Evolutionary conservation across 176 grass and related monocot species (phyloP), one percentile per base, ranked within the genome.

Genomic region (Tillandsia leiboldiana): DNA sequence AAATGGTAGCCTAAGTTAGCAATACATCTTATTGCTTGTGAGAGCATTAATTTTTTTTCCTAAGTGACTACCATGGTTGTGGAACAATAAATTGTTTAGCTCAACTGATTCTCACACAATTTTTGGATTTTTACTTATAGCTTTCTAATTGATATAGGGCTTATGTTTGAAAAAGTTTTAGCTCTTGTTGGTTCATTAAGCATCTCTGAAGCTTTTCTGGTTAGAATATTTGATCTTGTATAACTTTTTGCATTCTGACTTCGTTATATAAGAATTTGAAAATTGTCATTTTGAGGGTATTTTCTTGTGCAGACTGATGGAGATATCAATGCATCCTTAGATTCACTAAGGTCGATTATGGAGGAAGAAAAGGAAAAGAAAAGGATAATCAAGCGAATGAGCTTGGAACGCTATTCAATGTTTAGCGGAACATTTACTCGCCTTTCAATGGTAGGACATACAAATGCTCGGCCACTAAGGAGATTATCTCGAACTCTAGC

Each of bases 311-410:
- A 82, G 47, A 65, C 71, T 67, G 61, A 74, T 49, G 75, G 72
- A 74, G 72, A 77, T 82, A 87, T 91, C n/a, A 63, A 72, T 73
- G 79, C 75, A 29, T 87, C 88, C 49, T 72, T 87, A 53, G 71
- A 91, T 77, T 91, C 84, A 70, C 68, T 91, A 64, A 87, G 65
- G 75, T 61, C 74, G 50, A 84, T 91, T 64, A 91, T 87, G 81
- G 88, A 87, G 17, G 79, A 87, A 66, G 88, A 91, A 67, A 78
- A 75, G 22, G 78, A 49, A 67, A 79, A 82, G 70, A 87, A 78
- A 79, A 82, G 72, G 49, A 71, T 73, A 65, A 70, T 71, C 64
- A 82, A 81, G 58, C 72, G 70, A 72, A 67, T 20, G 73, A 84
- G 83, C 8, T 70, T 74, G 22, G 84, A 91, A 49, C 61, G 69